Conservation (phyloP, 495 filamentous ascomycete genomes). For the Hyaloscypha finlandica region DNA sequence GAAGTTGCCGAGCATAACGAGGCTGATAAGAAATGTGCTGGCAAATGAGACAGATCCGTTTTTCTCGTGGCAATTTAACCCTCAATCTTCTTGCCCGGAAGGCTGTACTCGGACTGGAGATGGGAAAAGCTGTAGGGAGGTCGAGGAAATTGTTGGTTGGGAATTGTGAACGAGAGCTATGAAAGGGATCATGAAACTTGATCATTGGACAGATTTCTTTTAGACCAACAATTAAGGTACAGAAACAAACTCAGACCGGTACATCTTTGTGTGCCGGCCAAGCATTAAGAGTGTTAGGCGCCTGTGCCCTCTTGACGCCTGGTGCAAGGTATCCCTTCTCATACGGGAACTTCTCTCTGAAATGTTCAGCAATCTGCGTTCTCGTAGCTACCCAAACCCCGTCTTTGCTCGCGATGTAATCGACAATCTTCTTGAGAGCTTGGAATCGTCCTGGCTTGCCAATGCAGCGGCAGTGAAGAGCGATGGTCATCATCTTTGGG, state of each 20-base stretch:
- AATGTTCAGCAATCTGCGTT: constrained; percentile 46
- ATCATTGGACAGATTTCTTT: background rate
- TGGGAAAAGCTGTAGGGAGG: constrained; percentile 2
- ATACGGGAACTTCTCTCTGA: constrained; percentile 44
- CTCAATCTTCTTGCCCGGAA: constrained; percentile 42
- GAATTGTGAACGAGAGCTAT: background rate
- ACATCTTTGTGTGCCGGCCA: constrained; percentile 27
- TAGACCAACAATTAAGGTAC: background rate
- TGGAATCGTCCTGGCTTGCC: constrained; percentile 44
- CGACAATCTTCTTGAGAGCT: constrained; percentile 46
- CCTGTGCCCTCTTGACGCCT: constrained; percentile 28
- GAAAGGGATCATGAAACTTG: background rate
- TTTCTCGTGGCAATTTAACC: constrained; percentile 56
- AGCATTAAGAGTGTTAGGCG: constrained; percentile 18
- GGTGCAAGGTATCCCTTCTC: constrained; percentile 30
- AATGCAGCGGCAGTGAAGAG: constrained; percentile 43
- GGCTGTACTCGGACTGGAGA: constrained; percentile 39
- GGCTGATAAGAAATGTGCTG: constrained; percentile 45
- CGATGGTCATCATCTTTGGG: constrained; percentile 51
- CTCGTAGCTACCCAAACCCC: constrained; percentile 50
- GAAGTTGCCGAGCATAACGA: constrained; percentile 37
- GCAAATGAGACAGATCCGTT: constrained; percentile 53
- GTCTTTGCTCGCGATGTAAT: constrained; percentile 43
- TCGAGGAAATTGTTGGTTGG: background rate
- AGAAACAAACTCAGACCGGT: constrained; percentile 7